Base-by-base conservation (phyloP, 108 stramenopile species). In the Discostella stelligeroides region DNA sequence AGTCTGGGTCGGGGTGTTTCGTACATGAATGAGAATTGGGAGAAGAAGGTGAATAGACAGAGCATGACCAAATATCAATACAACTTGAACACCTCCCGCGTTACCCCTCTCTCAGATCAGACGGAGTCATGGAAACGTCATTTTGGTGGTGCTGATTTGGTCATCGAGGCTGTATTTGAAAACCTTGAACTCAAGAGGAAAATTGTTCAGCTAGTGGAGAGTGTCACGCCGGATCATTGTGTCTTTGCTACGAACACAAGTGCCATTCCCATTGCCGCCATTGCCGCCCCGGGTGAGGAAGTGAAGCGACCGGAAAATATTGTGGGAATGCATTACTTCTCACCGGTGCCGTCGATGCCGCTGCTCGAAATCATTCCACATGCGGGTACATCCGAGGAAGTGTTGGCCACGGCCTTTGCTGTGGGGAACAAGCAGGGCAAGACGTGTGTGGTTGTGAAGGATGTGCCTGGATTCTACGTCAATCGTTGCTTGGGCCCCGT, bases 291-390 rank as follows among this genome's bases (percentile, higher is more conserved):
- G 10, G 99, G 98, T 56, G 83, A 92, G 60, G 97, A 92, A 11
- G 86, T 96, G 55, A 84, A 79, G 68, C 86, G 97, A 46, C 96
- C 97, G 28, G 86, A 96, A 65, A 93, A 95, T 62, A 89, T 99
- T 43, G 85, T 98, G 20, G 99, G 99, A 57, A 98, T 99, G 98
- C 99, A 99, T 82, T 99, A 99, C 83, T 99, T 99, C 82, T 92
- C 89, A 27, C 99, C 99, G 7, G 99, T 99, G 49, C 97, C 96
- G n/a, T 76, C 76, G 38, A 99, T 99, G 99, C 98, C 98, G 7
- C 81, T 99, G 49, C 82, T 99, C 69, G 99, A 99, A 83, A 97
- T 99, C 51, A 98, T 98, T 71, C 94, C 95, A 66, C 97, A 97
- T 78, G 88, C 81, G 7, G 96, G 96, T 13, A 98, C 97, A 23